A percentile compares a stretch with the other conserved stretches of the same genome.
Conservation (phyloP, 495 filamentous ascomycete genomes). For the Apodospora peruviana region DNA sequence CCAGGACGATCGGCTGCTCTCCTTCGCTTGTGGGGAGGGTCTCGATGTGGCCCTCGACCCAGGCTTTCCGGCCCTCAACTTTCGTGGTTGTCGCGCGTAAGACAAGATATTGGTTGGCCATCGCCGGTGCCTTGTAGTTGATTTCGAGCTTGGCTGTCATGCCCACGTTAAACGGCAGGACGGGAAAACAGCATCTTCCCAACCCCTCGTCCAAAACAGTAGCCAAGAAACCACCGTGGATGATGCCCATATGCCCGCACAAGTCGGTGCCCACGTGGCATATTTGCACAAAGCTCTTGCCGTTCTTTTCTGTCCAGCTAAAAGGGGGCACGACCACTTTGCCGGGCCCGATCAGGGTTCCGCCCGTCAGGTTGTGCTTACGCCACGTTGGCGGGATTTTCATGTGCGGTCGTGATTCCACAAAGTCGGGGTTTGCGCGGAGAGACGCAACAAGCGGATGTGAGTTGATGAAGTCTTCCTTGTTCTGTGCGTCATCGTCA, state of each 20-base stretch:
- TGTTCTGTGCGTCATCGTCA: slow-evolving; percentile 53
- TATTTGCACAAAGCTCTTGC: slow-evolving; percentile 68
- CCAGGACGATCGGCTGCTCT: slow-evolving; percentile 25
- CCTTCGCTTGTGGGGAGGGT: slow-evolving; percentile 53
- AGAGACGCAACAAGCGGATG: slow-evolving; percentile 67
- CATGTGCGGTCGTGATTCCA: slow-evolving; percentile 78
- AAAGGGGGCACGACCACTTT: slow-evolving; percentile 79
- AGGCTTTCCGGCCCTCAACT: slow-evolving; percentile 92
- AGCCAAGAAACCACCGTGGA: slow-evolving; percentile 88
- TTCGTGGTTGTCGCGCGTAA: slow-evolving; percentile 75
- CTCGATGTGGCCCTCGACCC: slow-evolving; percentile 90
- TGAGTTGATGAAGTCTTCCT: slow-evolving; percentile 66
- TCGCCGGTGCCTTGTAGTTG: slow-evolving; percentile 76
- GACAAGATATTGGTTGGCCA: slow-evolving; percentile 71
- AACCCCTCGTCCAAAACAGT: slow-evolving; percentile 90
- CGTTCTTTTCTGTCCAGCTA: slow-evolving; percentile 63
- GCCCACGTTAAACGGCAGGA: slow-evolving; percentile 80
- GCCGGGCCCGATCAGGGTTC: slow-evolving; percentile 68
- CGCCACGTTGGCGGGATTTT: slow-evolving; percentile 68
- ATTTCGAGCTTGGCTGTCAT: slow-evolving; percentile 90
- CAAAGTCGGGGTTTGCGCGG: slow-evolving; percentile 60
- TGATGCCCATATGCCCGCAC: slow-evolving; percentile 86
- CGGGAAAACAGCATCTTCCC: slow-evolving; percentile 84
- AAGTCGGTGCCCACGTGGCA: slow-evolving; percentile 75
- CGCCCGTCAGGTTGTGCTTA: slow-evolving; percentile 72